Base-by-base conservation (phyloP, 345 rosid species). In the Citrus inodora region DNA sequence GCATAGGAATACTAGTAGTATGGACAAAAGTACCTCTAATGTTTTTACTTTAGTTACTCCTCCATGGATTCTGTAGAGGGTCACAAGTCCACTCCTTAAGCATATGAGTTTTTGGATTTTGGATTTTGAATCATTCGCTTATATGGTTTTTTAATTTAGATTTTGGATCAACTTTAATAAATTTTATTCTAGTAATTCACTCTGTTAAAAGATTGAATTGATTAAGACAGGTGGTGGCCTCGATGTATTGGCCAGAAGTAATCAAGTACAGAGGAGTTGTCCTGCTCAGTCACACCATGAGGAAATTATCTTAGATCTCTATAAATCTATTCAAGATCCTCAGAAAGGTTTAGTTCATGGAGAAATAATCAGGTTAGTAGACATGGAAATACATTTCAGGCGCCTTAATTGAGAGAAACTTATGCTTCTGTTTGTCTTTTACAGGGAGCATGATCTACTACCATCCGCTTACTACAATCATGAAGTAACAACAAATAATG, bases 181-280 rank as follows among this genome's bases (percentile, higher is more conserved):
- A 38, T 38, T 38, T 38, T 38, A 38, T 76, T 48, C 6, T 16
- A 21, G 2, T 4, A 10, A 2, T 59, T 79, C 21, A 48, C 72
- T 58, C 11, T 73, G 5, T 42, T 80, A 56, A 76, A 58, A 32
- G 5, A 19, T 80, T 78, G 46, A 35, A 24, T 76, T 72, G 70
- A 19, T 2, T 30, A 7, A 0, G 22, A 3, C 79, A 93, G 95
- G 98, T 92, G 1, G 95, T 93, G 35, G 98, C 94, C 7, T 92
- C 95, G 0, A 90, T 92, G 97, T 97, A 93, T 32, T 93, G 97
- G 98, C 98, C 95, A 0, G 89, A 90, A 79, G 81, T 92, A 10
- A 87, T 93, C 1, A 95, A 89, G 77, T 95, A 95, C 62, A 80
- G 95, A 60, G 94, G 86, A 56, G 6, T 93, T 25, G 89, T 95